These are phyloP conservation scores for Saprolegnia diclina DNA, from an alignment of 352 stramenopile species.

Conservation along the genomic window DNA sequence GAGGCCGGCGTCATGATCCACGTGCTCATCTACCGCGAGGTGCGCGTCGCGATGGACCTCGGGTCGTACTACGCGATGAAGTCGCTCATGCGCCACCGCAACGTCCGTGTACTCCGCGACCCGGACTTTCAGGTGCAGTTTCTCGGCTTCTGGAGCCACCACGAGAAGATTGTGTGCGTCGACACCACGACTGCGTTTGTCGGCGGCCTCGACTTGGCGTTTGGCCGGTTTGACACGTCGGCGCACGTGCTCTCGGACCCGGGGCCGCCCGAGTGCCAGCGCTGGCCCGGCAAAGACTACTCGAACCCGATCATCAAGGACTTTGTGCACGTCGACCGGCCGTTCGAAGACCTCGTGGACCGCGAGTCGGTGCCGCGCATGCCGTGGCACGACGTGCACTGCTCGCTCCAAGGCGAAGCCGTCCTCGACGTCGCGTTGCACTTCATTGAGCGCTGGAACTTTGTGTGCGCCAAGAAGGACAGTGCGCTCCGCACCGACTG, in stretches of 20 bases:
- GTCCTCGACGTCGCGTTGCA: constrained; percentile 84
- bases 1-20: constrained; percentile 84
- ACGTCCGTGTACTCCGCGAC: constrained; percentile 87
- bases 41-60: constrained; percentile 82
- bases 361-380: constrained; percentile 68
- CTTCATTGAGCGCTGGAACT: constrained; percentile 91
- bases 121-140: constrained; percentile 88
- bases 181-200: constrained; percentile 82
- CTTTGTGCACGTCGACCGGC: constrained; percentile 80
- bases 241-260: constrained; percentile 69
- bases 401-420: constrained; percentile 66
- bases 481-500: constrained; percentile 79
- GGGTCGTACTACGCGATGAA: constrained; percentile 84
- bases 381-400: constrained; percentile 87
- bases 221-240: constrained; percentile 81
- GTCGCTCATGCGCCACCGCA: constrained; percentile 66
- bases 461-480: constrained; percentile 83
- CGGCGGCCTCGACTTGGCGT: constrained; percentile 83
- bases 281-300: constrained; percentile 82
- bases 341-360: constrained; percentile 81
- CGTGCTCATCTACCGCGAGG: constrained; percentile 88
- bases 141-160: constrained; percentile 88
- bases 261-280: constrained; percentile 45
- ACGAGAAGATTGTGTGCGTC: constrained; percentile 91
- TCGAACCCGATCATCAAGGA: constrained; percentile 88